These are phyloP conservation scores for Clausena lansium DNA, from an alignment of 345 rosid genomes.

Conservation along the genomic window DNA sequence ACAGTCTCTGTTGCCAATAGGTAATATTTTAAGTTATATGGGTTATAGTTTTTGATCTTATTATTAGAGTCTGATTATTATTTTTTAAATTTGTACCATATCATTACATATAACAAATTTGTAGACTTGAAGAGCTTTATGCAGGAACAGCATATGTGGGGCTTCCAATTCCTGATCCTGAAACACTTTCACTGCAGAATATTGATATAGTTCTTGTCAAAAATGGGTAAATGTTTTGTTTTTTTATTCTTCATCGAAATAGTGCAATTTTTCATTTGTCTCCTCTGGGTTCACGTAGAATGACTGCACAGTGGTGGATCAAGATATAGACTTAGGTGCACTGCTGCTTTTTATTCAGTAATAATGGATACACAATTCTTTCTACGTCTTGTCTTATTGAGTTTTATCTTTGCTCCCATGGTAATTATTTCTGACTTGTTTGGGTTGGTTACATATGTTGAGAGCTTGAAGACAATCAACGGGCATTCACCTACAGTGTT, in stretches of 20 bases:
- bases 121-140: slow-evolving; percentile 75
- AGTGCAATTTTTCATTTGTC: not conserved
- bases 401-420: too few species aligned
- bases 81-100: not conserved
- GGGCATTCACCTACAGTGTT: too few species aligned
- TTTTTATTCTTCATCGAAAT: not conserved
- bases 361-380: too few species aligned
- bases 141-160: slow-evolving; percentile 81
- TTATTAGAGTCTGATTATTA: not conserved
- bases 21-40: not conserved
- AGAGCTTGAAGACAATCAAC: too few species aligned
- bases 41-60: too few species aligned
- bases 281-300: not conserved
- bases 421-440: not conserved
- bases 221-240: slow-evolving; percentile 39
- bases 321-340: too few species aligned
- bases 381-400: too few species aligned
- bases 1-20: not conserved
- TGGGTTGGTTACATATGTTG: not conserved
- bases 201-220: slow-evolving; percentile 68
- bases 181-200: slow-evolving; percentile 65
- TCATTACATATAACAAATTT: not conserved
- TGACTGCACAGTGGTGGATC: too few species aligned
- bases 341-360: too few species aligned
- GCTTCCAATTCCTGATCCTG: slow-evolving; percentile 88